phyloP scores from a whole-genome alignment of 257 asterid species.

The Paulownia fortunei region DNA sequence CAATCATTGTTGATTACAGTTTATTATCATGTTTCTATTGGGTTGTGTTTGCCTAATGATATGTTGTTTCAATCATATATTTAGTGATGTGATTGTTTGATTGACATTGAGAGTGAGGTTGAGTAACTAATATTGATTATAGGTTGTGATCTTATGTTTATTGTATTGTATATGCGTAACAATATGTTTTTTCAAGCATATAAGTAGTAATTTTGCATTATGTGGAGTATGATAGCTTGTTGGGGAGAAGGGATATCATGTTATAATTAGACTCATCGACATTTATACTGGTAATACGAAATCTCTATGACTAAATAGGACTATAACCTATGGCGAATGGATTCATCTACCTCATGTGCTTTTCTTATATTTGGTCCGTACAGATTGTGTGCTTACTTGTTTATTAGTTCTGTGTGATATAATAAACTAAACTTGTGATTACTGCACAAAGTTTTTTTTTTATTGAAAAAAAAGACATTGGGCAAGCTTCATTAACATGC shows the following conservation, averaged over 20 bases:
- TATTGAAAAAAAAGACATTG: too few species aligned
- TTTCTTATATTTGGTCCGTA: neutral
- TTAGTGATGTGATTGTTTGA: neutral
- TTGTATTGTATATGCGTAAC: slow-evolving; percentile 4
- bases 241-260: slow-evolving; percentile 7
- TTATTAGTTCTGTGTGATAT: neutral
- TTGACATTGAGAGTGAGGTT: slow-evolving; percentile 1
- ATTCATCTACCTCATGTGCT: neutral
- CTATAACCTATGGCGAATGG: neutral
- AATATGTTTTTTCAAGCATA: neutral
- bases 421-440: neutral
- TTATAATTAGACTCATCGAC: neutral
- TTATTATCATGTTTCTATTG: neutral
- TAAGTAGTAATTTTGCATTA: neutral
- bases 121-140: neutral
- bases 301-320: neutral
- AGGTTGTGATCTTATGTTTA: neutral
- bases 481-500: neutral
- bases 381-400: neutral
- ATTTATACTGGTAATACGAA: neutral
- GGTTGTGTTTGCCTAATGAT: slow-evolving; percentile 7
- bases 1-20: slow-evolving; percentile 10
- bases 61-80: slow-evolving; percentile 14
- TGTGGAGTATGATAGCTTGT: slow-evolving; percentile 9
- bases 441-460: too few species aligned